These are phyloP conservation scores for Mrakia gelida DNA, from an alignment of 768 basidiomycete genomes.

Conservation along the genomic window DNA sequence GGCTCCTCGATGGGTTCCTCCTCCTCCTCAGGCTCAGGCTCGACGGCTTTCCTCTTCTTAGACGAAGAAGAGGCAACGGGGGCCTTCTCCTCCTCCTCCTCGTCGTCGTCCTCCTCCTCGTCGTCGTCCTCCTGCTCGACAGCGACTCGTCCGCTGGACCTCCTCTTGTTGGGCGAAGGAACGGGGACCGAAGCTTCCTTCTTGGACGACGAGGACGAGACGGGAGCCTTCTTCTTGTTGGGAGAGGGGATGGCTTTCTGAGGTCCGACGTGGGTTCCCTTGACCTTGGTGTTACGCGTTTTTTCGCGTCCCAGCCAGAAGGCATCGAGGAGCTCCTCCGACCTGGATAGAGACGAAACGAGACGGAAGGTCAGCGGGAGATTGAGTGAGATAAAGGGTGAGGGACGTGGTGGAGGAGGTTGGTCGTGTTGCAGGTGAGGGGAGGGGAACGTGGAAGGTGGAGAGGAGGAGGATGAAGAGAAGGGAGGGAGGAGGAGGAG, in stretches of 20 bases:
- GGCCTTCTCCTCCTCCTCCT: neutral
- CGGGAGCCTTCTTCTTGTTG: neutral
- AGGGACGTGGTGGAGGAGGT: no score
- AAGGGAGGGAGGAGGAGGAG: no score
- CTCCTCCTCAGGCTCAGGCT: neutral
- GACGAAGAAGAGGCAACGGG: neutral
- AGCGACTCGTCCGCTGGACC: neutral
- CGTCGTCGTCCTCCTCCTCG: neutral
- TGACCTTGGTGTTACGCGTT: neutral
- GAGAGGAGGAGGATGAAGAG: neutral
- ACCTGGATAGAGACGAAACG: neutral
- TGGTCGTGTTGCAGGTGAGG: no score
- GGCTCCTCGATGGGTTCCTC: neutral
- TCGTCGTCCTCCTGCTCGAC: neutral
- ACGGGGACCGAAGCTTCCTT: neutral
- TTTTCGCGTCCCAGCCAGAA: neutral
- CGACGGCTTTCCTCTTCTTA: constrained; percentile 4
- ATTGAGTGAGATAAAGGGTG: neutral
- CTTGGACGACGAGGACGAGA: neutral
- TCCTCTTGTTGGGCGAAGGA: neutral
- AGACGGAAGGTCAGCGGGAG: neutral
- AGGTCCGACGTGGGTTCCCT: neutral
- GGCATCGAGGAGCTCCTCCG: neutral
- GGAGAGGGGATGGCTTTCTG: neutral
- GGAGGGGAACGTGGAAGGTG: no score